Evolutionary conservation across 139 green algal species (phyloP).

Genomic region (Coelastrella sp.): DNA sequence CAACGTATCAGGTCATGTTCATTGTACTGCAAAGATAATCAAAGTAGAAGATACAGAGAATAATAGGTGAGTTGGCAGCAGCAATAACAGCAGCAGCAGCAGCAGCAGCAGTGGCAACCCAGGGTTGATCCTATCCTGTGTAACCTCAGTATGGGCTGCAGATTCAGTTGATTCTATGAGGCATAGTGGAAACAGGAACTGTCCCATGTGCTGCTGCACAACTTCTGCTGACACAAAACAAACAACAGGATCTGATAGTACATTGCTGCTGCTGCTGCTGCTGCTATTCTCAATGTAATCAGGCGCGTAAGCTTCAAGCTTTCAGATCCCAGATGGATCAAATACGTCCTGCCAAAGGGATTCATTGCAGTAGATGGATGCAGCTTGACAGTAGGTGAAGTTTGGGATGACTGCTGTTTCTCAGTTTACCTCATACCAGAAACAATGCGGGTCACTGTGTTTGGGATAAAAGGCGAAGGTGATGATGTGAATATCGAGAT

Average conservation of each 20-base stretch:
- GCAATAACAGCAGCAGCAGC: not conserved
- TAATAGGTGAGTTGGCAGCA: conserved; percentile 63
- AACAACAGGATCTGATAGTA: too few species aligned
- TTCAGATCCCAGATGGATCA: conserved; percentile 77
- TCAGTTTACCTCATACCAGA: conserved; percentile 96
- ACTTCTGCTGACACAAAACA: too few species aligned
- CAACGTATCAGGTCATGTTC: conserved; percentile 92
- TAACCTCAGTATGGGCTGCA: too few species aligned
- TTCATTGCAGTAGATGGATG: conserved; percentile 95
- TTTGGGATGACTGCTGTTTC: conserved; percentile 72
- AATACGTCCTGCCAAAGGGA: conserved; percentile 96
- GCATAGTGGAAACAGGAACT: too few species aligned
- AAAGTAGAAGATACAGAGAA: conserved; percentile 74
- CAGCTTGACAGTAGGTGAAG: conserved; percentile 89
- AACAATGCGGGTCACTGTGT: conserved; percentile 86
- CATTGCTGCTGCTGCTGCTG: too few species aligned
- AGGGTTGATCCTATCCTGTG: not conserved
- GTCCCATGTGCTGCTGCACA: too few species aligned
- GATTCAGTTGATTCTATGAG: too few species aligned
- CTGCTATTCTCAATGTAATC: too few species aligned
- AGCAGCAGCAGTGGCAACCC: not conserved
- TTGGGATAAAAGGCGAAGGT: conserved; percentile 75
- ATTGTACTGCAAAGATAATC: conserved; percentile 75
- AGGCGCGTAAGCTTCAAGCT: conserved; percentile 76
- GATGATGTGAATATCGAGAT: conserved; percentile 92